phyloP scores from a whole-genome alignment of 768 basidiomycete genomes.

The Leccinum pellstonianum region DNA sequence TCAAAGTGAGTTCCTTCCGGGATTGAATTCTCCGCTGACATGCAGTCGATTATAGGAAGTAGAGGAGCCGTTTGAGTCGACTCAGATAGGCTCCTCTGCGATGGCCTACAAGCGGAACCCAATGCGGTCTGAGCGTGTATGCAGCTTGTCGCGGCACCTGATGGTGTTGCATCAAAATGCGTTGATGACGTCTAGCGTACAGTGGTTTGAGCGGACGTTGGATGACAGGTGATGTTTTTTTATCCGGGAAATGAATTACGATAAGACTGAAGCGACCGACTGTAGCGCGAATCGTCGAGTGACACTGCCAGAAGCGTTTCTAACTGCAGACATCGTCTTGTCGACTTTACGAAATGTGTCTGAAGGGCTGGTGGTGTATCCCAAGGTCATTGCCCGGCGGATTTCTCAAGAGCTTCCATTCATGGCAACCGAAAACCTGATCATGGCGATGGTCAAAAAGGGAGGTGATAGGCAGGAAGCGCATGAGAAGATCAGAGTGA shows the following conservation, averaged over 20 bases:
- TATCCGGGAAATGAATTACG: constrained; percentile 1
- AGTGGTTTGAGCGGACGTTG: constrained; percentile 98
- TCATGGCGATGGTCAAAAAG: constrained; percentile 96
- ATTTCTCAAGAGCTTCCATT: constrained; percentile 96
- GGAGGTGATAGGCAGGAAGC: constrained; percentile 96
- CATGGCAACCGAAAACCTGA: constrained; percentile 99
- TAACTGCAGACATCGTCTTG: constrained; percentile 95
- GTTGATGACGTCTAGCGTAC: constrained; percentile 89
- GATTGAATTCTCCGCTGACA: constrained; percentile 5
- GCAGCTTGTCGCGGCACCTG: constrained; percentile 92
- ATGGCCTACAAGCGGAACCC: constrained; percentile 99
- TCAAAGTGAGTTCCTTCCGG: constrained; percentile 57
- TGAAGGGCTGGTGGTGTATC: constrained; percentile 99
- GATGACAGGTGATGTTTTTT: constrained; percentile 74
- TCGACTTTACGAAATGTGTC: constrained; percentile 95
- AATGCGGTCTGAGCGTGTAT: constrained; percentile 97
- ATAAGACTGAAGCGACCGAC: constrained; percentile 8
- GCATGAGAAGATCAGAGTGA: constrained; percentile 90
- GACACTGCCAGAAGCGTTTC: constrained; percentile 93
- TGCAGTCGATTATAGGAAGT: constrained; percentile 60
- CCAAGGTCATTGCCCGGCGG: constrained; percentile 88
- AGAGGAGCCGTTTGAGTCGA: constrained; percentile 98
- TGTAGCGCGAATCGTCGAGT: constrained; percentile 92
- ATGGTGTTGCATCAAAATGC: constrained; percentile 97
- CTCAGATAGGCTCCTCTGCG: constrained; percentile 94